These are phyloP conservation scores for Paramyrothecium roridum DNA, from an alignment of 2,329 filamentous ascomycete species.

Conservation along the genomic window DNA sequence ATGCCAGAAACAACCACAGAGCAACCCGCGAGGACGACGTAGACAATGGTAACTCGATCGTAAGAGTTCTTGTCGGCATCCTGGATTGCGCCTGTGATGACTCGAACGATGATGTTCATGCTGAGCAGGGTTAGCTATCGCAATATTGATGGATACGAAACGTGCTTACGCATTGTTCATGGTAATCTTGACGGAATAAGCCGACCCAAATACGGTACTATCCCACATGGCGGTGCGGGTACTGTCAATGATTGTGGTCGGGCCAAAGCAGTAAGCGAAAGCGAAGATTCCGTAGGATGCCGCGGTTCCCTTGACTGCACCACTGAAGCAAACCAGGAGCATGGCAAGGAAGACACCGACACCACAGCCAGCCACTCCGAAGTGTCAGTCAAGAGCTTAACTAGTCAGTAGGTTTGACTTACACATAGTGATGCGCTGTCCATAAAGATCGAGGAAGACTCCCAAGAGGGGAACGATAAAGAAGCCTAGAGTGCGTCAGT, in stretches of 20 bases:
- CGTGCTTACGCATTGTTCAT: slow-evolving; percentile 41
- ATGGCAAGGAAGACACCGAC: slow-evolving; percentile 43
- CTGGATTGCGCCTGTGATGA: slow-evolving; percentile 48
- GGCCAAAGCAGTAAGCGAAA: slow-evolving; percentile 43
- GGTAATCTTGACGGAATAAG: slow-evolving; percentile 50
- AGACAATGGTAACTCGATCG: slow-evolving; percentile 42
- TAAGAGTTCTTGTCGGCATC: slow-evolving; percentile 48
- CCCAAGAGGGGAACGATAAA: slow-evolving; percentile 50
- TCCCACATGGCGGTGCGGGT: slow-evolving; percentile 50
- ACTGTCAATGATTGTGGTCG: slow-evolving; percentile 48
- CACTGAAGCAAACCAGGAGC: slow-evolving; percentile 45
- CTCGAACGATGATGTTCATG: slow-evolving; percentile 50
- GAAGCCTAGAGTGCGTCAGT: slow-evolving; percentile 36
- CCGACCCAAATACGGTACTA: slow-evolving; percentile 48
- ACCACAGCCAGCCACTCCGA: slow-evolving; percentile 37
- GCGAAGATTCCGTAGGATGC: slow-evolving; percentile 52
- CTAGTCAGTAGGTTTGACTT: neutral
- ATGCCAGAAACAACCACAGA: slow-evolving; percentile 35
- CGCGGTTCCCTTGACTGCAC: slow-evolving; percentile 41
- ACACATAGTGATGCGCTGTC: slow-evolving; percentile 37
- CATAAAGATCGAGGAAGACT: slow-evolving; percentile 47
- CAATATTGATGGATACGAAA: neutral
- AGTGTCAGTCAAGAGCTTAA: neutral
- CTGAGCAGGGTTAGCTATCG: slow-evolving; percentile 18
- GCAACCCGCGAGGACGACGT: slow-evolving; percentile 40